Conservation (phyloP, 1,284 basidiomycete genomes). For the Laetiporus sulphureus region DNA sequence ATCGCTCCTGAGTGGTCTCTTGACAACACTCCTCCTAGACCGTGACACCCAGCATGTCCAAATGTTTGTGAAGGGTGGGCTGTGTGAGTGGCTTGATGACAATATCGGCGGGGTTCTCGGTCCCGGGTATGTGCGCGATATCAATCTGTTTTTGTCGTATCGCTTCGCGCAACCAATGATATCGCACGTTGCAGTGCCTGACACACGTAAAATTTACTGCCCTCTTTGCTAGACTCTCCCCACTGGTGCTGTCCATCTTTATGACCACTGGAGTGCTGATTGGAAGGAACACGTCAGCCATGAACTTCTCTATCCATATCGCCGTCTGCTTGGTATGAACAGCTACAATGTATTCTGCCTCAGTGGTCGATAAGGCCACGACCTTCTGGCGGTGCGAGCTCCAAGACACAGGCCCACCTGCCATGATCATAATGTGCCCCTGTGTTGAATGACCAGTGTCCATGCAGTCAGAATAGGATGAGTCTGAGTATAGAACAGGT, state of each 20-base stretch:
- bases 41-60: background rate
- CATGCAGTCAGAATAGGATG: slow-evolving; percentile 33
- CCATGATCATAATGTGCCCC: slow-evolving; percentile 27
- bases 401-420: slow-evolving; percentile 28
- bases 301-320: slow-evolving; percentile 14
- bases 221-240: background rate
- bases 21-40: background rate
- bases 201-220: background rate
- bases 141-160: background rate
- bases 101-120: background rate
- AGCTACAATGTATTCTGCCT: slow-evolving; percentile 30
- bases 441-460: slow-evolving; percentile 25
- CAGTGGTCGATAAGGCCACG: slow-evolving; percentile 14
- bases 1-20: no score
- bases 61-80: background rate
- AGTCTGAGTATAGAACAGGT: slow-evolving; percentile 36
- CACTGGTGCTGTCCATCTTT: background rate
- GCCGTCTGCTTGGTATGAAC: slow-evolving; percentile 15
- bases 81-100: background rate
- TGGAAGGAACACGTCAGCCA: background rate
- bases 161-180: background rate
- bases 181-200: background rate
- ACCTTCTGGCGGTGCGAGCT: slow-evolving; percentile 26
- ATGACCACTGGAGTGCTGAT: background rate
- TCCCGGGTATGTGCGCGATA: background rate